Conservation (phyloP, 1,284 basidiomycete species). For the Boletus sp. region DNA sequence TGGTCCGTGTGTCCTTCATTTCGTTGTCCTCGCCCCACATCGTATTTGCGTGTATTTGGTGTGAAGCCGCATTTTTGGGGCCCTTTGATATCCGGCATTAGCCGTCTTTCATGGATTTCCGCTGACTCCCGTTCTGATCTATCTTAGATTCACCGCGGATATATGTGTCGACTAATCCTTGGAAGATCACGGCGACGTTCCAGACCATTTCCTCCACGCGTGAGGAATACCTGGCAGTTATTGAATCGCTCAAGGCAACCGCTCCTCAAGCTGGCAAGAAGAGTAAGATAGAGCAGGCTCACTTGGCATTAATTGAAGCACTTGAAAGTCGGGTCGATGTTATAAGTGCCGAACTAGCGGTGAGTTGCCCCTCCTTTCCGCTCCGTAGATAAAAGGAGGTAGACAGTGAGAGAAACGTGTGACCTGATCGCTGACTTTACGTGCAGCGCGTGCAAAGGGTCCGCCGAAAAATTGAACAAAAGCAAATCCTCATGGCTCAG, state of each 20-base stretch:
- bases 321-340: constrained; percentile 62
- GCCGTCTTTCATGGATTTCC: constrained; percentile 35
- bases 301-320: constrained; percentile 56
- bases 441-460: constrained; percentile 65
- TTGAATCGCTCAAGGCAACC: constrained; percentile 57
- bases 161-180: constrained; percentile 78
- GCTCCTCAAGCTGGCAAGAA: constrained; percentile 52
- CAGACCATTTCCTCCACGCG: constrained; percentile 64
- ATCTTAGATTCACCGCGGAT: constrained; percentile 73
- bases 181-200: constrained; percentile 77
- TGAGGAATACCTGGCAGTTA: constrained; percentile 62
- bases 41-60: constrained; percentile 73
- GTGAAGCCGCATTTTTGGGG: constrained; percentile 42
- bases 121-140: constrained; percentile 36
- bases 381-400: constrained; percentile 12
- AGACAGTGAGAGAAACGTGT: constrained; percentile 13
- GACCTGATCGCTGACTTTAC: constrained; percentile 29
- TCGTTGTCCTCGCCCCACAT: constrained; percentile 37
- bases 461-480: constrained; percentile 67
- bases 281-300: constrained; percentile 54
- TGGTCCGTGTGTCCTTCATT: constrained; percentile 62
- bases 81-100: constrained; percentile 39
- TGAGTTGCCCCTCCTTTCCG: constrained; percentile 42
- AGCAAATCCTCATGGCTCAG: constrained; percentile 61
- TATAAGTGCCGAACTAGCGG: constrained; percentile 66